Evolutionary conservation across 2,329 filamentous ascomycete genomes (phyloP).

Genomic region (Colletotrichum sansevieriae): DNA sequence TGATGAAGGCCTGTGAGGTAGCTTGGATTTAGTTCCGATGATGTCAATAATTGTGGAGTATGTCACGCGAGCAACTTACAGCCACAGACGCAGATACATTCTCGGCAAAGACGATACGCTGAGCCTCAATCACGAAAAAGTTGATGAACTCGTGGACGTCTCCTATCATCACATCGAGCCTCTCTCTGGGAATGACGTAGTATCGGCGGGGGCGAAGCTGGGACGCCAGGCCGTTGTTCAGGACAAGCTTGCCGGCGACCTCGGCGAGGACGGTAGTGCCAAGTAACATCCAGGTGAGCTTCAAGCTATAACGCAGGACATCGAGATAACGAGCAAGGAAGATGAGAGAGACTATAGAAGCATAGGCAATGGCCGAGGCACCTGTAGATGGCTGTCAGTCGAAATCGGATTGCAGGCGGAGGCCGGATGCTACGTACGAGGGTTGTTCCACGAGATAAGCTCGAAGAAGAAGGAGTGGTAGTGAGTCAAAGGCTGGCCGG

Average conservation of each 20-base stretch:
- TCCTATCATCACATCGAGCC: slow-evolving; percentile 70
- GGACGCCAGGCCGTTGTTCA: slow-evolving; percentile 73
- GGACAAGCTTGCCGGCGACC: slow-evolving; percentile 69
- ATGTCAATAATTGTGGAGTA: slow-evolving; percentile 28
- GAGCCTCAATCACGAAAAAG: slow-evolving; percentile 78
- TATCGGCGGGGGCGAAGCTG: slow-evolving; percentile 77
- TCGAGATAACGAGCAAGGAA: slow-evolving; percentile 75
- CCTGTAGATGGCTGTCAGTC: slow-evolving; percentile 54
- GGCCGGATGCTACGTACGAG: slow-evolving; percentile 62
- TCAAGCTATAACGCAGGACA: slow-evolving; percentile 73
- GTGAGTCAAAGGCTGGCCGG: slow-evolving; percentile 74
- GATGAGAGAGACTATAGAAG: slow-evolving; percentile 69
- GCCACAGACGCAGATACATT: slow-evolving; percentile 71
- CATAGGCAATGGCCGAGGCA: slow-evolving; percentile 75
- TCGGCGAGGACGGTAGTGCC: slow-evolving; percentile 73
- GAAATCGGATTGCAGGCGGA: slow-evolving; percentile 8
- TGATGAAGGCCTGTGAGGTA: slow-evolving; percentile 64
- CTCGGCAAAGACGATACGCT: slow-evolving; percentile 77
- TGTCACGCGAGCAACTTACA: slow-evolving; percentile 58
- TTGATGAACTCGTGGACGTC: slow-evolving; percentile 78
- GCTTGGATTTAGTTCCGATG: slow-evolving; percentile 22
- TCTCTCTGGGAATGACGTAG: slow-evolving; percentile 74
- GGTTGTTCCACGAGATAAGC: slow-evolving; percentile 77
- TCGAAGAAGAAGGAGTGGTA: slow-evolving; percentile 80
- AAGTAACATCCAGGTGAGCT: slow-evolving; percentile 74